A percentile compares a stretch with the other conserved stretches of the same genome.
Evolutionary conservation across 2,329 filamentous ascomycete genomes (phyloP).

Genomic region (Xenoacremonium recifei): DNA sequence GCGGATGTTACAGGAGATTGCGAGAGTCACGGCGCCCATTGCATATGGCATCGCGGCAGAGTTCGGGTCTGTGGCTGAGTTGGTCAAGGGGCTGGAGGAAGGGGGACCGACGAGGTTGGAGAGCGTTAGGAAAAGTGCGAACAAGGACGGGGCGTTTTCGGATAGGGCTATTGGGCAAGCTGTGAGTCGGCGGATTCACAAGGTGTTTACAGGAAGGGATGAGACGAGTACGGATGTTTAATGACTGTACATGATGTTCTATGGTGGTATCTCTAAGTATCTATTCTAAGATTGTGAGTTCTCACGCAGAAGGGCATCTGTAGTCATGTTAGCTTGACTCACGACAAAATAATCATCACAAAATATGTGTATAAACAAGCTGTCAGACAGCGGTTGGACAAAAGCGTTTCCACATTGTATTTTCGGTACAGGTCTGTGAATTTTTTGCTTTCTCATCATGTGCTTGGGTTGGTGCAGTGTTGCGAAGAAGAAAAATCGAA

Average conservation of each 20-base stretch:
- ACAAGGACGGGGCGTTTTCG: constrained; percentile 54
- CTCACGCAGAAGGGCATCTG: too few species aligned
- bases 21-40: constrained; percentile 68
- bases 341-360: constrained; percentile 24
- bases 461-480: constrained; percentile 18
- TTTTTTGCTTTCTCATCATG: constrained; percentile 69
- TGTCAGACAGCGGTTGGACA: constrained; percentile 84
- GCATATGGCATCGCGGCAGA: constrained; percentile 66
- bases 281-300: too few species aligned
- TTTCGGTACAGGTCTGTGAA: constrained; percentile 88
- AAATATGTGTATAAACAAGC: constrained; percentile 23
- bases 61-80: constrained; percentile 55
- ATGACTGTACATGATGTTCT: too few species aligned
- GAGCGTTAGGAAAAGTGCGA: constrained; percentile 56
- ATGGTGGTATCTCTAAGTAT: constrained; percentile 6
- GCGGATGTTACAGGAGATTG: constrained; percentile 74
- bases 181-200: constrained; percentile 57
- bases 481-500: constrained; percentile 18
- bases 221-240: constrained; percentile 54
- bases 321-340: too few species aligned
- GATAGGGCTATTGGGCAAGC: constrained; percentile 56
- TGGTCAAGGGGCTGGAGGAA: constrained; percentile 58
- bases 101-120: constrained; percentile 63
- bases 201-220: constrained; percentile 58
- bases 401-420: constrained; percentile 65